Percentiles rank a stretch among this genome's conserved stretches.
phyloP scores from a whole-genome alignment of 176 grass and related monocot species.

The Phoenix dactylifera region DNA sequence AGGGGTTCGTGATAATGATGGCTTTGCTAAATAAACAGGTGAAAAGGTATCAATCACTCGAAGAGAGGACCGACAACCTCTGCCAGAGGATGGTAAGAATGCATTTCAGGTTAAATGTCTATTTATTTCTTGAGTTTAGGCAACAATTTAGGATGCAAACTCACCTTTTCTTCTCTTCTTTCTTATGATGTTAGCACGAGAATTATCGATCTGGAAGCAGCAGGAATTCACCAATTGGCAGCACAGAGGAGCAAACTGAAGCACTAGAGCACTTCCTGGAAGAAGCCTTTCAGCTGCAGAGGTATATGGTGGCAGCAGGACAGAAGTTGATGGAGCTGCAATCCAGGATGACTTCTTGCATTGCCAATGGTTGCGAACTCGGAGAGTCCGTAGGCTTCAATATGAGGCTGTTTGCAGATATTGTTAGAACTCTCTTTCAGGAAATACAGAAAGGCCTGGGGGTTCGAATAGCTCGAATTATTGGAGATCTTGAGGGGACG shows the following conservation, averaged over 20 bases:
- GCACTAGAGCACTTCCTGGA: constrained; percentile 47
- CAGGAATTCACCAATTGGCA: neutral
- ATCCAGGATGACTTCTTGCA: constrained; percentile 33
- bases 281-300: constrained; percentile 79
- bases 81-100: constrained; percentile 53
- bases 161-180: neutral
- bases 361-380: constrained; percentile 1
- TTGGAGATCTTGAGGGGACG: constrained; percentile 72
- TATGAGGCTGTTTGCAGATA: constrained; percentile 48
- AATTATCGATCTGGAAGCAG: constrained; percentile 29
- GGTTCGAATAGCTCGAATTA: constrained; percentile 59
- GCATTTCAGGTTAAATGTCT: neutral
- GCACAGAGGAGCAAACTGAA: constrained; percentile 21
- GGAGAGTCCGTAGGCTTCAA: constrained; percentile 33
- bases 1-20: constrained; percentile 37
- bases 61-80: constrained; percentile 69
- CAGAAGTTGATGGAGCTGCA: constrained; percentile 82
- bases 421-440: constrained; percentile 48
- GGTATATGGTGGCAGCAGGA: constrained; percentile 68
- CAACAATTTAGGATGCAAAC: neutral
- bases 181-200: constrained; percentile 37
- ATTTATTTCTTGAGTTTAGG: neutral
- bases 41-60: constrained; percentile 71
- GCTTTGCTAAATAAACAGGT: constrained; percentile 61
- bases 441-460: constrained; percentile 79